Evolutionary conservation across 257 asterid genomes (phyloP).

Genomic region (Echium plantagineum): DNA sequence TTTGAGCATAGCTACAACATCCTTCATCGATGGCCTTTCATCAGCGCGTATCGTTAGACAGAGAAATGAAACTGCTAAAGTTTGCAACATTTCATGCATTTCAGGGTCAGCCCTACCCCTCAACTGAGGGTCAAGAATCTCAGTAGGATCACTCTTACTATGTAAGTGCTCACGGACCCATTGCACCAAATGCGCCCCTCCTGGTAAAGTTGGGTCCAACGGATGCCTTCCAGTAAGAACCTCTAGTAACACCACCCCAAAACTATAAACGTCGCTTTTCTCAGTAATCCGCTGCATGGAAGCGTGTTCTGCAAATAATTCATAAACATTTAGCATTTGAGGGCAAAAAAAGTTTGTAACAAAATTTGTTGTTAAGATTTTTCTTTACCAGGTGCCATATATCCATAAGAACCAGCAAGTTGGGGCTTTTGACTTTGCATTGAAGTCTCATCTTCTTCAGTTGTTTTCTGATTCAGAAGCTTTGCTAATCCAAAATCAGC

Average conservation of each 20-base stretch:
- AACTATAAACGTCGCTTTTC: conserved; percentile 75
- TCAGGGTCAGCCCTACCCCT: conserved; percentile 70
- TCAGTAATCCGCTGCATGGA: conserved; percentile 58
- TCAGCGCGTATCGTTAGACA: conserved; percentile 63
- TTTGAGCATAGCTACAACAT: conserved; percentile 64
- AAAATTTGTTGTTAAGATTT: not conserved
- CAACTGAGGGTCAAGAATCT: conserved; percentile 43
- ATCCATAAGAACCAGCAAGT: conserved; percentile 84
- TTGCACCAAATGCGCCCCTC: conserved; percentile 56
- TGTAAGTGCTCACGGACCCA: conserved; percentile 62
- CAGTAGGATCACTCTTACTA: conserved; percentile 48
- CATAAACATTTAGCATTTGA: not conserved
- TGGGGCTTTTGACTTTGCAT: conserved; percentile 44
- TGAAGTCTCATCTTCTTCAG: conserved; percentile 27
- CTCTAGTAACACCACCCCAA: conserved; percentile 66
- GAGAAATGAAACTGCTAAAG: conserved; percentile 61
- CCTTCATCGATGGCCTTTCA: conserved; percentile 77
- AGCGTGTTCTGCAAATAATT: conserved; percentile 42
- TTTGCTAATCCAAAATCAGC: conserved; percentile 88
- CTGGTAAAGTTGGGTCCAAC: conserved; percentile 58
- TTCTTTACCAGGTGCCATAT: conserved; percentile 69
- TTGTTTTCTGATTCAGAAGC: conserved; percentile 18
- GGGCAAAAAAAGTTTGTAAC: too few species aligned
- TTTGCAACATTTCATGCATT: conserved; percentile 80
- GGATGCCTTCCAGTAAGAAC: conserved; percentile 65